Base-by-base conservation (phyloP, 73 alveolate species). In the Paramecium pentaurelia region DNA sequence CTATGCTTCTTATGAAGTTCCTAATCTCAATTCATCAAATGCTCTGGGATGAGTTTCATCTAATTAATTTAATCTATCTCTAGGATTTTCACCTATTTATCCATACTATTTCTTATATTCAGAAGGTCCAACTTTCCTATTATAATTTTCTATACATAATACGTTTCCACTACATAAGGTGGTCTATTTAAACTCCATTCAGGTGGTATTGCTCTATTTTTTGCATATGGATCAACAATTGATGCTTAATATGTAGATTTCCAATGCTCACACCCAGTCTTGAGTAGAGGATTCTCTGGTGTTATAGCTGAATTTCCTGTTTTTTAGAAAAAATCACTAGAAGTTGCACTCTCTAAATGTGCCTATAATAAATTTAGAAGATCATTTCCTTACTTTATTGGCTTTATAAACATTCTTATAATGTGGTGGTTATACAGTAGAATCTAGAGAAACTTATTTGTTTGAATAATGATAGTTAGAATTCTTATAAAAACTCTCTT, bases 261-360 rank as follows among this genome's bases (percentile, higher is more conserved):
- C 94, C 94, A 89, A 20, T 89, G 94, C 28, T 89, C 94, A 22
- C 60, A 58, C 1, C 94, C 94, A 27, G 94, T 89, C 84, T 71
- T 71, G 5, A 89, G 85, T 9, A 71, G 58, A 28, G 94, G 88
- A 44, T 51, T 89, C 32, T 89, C 92, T 75, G 64, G 88, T 4
- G 88, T 75, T 25, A 80, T 8, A 14, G 91, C 44, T 80, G 71
- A 80, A 44, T 40, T 42, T 3, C 91, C 91, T 38, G 91, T 47
- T 42, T 28, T 42, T 47, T 80, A 14, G 77, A 80, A 80, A 49
- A 40, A 80, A 36, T 80, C 32, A 8, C 54, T 71, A 27, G 91
- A 71, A 89, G 88, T 77, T 71, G 75, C 94, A 71, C 94, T 71
- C 54, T 89, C 94, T 14, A 77, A 11, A 40, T 71, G 27, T 47